These are phyloP conservation scores for Corynespora cassiicola DNA, from an alignment of 2,329 filamentous ascomycete genomes.

Conservation along the genomic window DNA sequence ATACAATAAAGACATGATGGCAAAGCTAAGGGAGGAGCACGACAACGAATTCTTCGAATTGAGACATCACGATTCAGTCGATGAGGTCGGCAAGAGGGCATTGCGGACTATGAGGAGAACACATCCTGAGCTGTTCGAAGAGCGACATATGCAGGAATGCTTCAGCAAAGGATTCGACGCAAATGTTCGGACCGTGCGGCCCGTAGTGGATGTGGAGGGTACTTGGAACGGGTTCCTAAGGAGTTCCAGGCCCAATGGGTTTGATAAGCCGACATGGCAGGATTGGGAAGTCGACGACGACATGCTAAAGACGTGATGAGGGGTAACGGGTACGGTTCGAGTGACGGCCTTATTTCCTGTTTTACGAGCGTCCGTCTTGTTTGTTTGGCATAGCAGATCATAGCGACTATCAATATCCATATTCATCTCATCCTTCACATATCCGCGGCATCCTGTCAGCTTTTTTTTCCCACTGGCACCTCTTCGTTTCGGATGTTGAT, in stretches of 20 bases:
- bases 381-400: too few relatives aligned
- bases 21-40: conserved; percentile 56
- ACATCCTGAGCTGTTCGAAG: conserved; percentile 62
- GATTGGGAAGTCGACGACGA: conserved; percentile 51
- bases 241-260: conserved; percentile 60
- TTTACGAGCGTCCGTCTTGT: too few relatives aligned
- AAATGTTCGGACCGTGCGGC: conserved; percentile 56
- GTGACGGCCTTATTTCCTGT: too few relatives aligned
- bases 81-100: conserved; percentile 68
- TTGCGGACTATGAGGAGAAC: conserved; percentile 61
- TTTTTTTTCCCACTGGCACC: too few relatives aligned
- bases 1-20: conserved; percentile 62
- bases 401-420: too few relatives aligned
- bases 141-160: conserved; percentile 55
- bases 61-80: conserved; percentile 68
- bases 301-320: conserved; percentile 34
- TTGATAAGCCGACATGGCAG: conserved; percentile 57
- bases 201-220: conserved; percentile 54
- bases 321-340: too few relatives aligned
- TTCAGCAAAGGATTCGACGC: conserved; percentile 53
- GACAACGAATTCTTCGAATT: conserved; percentile 63
- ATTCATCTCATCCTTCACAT: too few relatives aligned
- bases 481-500: too few relatives aligned
- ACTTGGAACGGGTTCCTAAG: conserved; percentile 57
- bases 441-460: too few relatives aligned